These are phyloP conservation scores for Cystobasidium tubakii DNA, from an alignment of 768 basidiomycete species.

Conservation along the genomic window DNA sequence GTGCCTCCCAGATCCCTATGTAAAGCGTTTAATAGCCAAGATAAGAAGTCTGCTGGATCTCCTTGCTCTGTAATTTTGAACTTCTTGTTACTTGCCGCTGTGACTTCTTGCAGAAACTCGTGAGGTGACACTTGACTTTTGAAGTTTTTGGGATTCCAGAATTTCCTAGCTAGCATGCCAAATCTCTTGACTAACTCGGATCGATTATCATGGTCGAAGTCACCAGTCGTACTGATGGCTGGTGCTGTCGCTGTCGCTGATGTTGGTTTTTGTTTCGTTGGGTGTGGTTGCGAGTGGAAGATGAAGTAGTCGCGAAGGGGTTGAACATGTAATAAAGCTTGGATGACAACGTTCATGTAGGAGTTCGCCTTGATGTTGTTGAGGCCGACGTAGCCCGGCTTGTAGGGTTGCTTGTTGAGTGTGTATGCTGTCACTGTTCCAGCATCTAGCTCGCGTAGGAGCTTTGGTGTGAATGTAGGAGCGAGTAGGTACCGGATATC, in stretches of 20 bases:
- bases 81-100: slow-evolving; percentile 76
- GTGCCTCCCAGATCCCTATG: slow-evolving; percentile 91
- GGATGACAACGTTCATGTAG: slow-evolving; percentile 94
- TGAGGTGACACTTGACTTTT: slow-evolving; percentile 99
- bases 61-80: slow-evolving; percentile 91
- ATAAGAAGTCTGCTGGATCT: slow-evolving; percentile 90
- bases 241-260: slow-evolving; percentile 12
- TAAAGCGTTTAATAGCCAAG: slow-evolving; percentile 88
- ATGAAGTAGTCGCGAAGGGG: slow-evolving; percentile 83
- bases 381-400: slow-evolving; percentile 88
- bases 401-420: slow-evolving; percentile 69
- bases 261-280: slow-evolving; percentile 32
- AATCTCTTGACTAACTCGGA: slow-evolving; percentile 83
- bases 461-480: slow-evolving; percentile 71
- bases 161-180: slow-evolving; percentile 75
- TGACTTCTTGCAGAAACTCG: slow-evolving; percentile 95
- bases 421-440: slow-evolving; percentile 74
- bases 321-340: slow-evolving; percentile 81
- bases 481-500: slow-evolving; percentile 87
- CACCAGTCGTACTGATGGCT: slow-evolving; percentile 18
- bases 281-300: slow-evolving; percentile 52
- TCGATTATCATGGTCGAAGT: slow-evolving; percentile 20
- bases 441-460: slow-evolving; percentile 50
- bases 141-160: slow-evolving; percentile 95
- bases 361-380: slow-evolving; percentile 98